Base-by-base conservation (phyloP, 2,329 filamentous ascomycete species). In the Hymenoscyphus fraxineus region DNA sequence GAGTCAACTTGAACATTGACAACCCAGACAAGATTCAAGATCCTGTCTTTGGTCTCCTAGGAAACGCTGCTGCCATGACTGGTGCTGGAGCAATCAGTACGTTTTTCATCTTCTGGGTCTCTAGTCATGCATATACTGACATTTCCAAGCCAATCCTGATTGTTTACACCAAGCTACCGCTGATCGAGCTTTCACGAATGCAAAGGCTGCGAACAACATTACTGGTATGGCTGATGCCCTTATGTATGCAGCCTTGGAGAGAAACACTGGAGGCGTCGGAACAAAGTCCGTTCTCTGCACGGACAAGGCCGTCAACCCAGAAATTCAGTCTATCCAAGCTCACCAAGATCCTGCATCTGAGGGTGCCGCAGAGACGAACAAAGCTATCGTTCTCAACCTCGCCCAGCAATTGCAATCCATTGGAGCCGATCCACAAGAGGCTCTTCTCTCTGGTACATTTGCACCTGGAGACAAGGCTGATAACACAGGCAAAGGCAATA, bases 281-380 rank as follows among this genome's bases (percentile, higher is more conserved):
- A 75, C 80, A 56, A 81, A 80, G n/a, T 86, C 83, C 58, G 83
- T 81, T 39, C 76, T 82, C 59, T 90, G 87, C 78, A 80, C 76
- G 51, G 78, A 76, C 74, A 85, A 81, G 71, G 84, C 87, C 16
- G 79, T 80, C 64, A 90, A 90, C 77, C 81, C 87, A 2, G 87
- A 90, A 77, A 88, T 90, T 71, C 83, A 80, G 35, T 85, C 85
- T 55, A 74, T 90, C 65, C 77, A 80, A 62, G 86, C 88, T 76
- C 87, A 90, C 76, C 87, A 90, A 77, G 88, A 90, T 73, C 86
- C 88, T 35, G 88, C 87, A 22, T 84, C 84, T 0, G 73, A 80
- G 2, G 82, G 81, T 54, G 84, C 86, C 13, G 80, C 81, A 15
- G 81, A 74, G 1, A 77, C 79, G 58, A 90, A 90, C 80, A 88